phyloP scores from a whole-genome alignment of 2,329 filamentous ascomycete genomes.

The Colletotrichum melonis region DNA sequence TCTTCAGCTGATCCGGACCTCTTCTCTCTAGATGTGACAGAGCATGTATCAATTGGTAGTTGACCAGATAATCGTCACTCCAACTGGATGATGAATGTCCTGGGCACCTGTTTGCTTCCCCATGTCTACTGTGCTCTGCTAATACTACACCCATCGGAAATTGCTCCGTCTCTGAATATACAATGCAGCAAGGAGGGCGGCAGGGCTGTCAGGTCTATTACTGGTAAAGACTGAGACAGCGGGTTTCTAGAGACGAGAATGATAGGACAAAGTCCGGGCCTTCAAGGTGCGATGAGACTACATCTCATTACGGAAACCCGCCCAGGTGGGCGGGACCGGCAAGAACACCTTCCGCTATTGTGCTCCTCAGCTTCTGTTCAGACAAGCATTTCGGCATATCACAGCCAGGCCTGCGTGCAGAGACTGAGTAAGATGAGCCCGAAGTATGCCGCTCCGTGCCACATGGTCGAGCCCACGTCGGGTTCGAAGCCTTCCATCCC shows the following conservation, averaged over 20 bases:
- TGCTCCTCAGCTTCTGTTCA: neutral
- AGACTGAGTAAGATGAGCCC: neutral
- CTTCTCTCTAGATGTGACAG: neutral
- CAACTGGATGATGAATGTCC: constrained; percentile 70
- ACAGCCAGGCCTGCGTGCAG: neutral
- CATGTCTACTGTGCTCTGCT: constrained; percentile 63
- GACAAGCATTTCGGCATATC: neutral
- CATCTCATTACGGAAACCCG: neutral
- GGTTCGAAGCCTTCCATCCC: constrained; percentile 42
- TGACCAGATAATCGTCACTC: neutral
- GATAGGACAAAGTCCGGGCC: neutral
- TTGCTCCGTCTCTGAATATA: constrained; percentile 66
- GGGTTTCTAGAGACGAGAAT: neutral
- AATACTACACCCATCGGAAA: constrained; percentile 58
- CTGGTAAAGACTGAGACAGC: constrained; percentile 1
- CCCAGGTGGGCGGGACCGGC: neutral
- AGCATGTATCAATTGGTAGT: neutral
- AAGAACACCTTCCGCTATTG: neutral
- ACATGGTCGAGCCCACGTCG: constrained; percentile 41
- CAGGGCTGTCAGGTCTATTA: constrained; percentile 21
- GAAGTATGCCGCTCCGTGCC: constrained; percentile 15
- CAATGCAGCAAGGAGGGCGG: constrained; percentile 42
- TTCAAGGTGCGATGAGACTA: neutral
- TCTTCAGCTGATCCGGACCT: constrained; percentile 63
- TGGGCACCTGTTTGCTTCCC: constrained; percentile 77